phyloP scores from a whole-genome alignment of 2,329 filamentous ascomycete species.

The Gnomoniopsis smithogilvyi region DNA sequence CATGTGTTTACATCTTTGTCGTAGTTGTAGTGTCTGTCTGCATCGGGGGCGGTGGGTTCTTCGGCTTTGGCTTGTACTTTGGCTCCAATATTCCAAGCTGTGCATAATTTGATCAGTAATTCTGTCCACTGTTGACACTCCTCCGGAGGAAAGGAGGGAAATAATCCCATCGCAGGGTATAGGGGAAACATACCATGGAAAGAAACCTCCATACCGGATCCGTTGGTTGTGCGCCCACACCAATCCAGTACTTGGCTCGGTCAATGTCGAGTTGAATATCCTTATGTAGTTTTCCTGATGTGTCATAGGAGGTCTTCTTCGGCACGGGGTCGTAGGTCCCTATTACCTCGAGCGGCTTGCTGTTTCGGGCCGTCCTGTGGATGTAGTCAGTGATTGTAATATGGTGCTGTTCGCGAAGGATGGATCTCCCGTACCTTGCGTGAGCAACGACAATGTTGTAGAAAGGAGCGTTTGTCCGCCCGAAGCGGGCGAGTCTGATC shows the following conservation, averaged over 20 bases:
- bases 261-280: conserved; percentile 82
- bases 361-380: conserved; percentile 76
- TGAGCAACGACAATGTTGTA: conserved; percentile 98
- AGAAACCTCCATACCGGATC: conserved; percentile 86
- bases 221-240: conserved; percentile 91
- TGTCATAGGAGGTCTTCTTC: conserved; percentile 57
- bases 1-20: conserved; percentile 7
- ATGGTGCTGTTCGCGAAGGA: not conserved
- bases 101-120: conserved; percentile 4
- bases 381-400: not conserved
- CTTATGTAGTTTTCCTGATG: conserved; percentile 73
- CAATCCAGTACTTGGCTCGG: conserved; percentile 91
- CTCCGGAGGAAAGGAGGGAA: not conserved
- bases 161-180: not conserved
- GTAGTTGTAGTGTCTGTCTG: conserved; percentile 6
- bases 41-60: conserved; percentile 12
- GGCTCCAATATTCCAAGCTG: conserved; percentile 36
- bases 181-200: conserved; percentile 60
- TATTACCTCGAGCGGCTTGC: conserved; percentile 89
- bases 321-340: conserved; percentile 71
- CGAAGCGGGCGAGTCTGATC: conserved; percentile 92
- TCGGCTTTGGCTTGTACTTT: conserved; percentile 30
- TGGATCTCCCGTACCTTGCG: conserved; percentile 68
- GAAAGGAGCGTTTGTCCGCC: conserved; percentile 80
- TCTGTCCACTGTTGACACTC: not conserved